phyloP scores from a whole-genome alignment of 306 rosid species.

The Vicia villosa region DNA sequence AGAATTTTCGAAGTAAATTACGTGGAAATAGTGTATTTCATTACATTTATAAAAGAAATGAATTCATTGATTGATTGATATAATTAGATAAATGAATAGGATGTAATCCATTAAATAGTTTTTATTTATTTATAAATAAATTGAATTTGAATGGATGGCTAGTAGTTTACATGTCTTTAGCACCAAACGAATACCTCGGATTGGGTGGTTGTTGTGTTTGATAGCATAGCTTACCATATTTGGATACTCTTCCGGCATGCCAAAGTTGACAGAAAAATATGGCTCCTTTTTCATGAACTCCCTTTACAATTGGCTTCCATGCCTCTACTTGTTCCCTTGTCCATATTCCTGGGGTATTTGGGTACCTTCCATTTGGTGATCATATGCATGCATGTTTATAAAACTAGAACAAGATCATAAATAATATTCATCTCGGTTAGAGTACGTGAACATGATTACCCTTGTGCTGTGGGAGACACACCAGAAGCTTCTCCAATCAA shows the following conservation, averaged over 20 bases:
- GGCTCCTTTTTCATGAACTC: constrained; percentile 55
- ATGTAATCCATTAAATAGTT: too few relatives aligned
- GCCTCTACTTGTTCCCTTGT: constrained; percentile 49
- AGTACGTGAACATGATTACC: constrained; percentile 18
- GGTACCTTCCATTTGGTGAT: constrained; percentile 30
- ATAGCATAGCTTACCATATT: constrained; percentile 19
- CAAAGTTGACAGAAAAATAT: constrained; percentile 62
- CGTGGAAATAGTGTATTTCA: too few relatives aligned
- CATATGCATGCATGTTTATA: too few relatives aligned
- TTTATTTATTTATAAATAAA: too few relatives aligned
- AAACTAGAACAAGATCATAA: neutral
- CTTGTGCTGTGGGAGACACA: constrained; percentile 52
- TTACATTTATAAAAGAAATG: too few relatives aligned
- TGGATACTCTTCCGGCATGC: constrained; percentile 63
- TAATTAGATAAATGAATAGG: too few relatives aligned
- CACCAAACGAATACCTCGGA: too few relatives aligned
- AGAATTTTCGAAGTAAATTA: too few relatives aligned
- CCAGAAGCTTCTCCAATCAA: constrained; percentile 57
- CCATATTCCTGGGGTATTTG: constrained; percentile 59
- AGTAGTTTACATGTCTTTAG: too few relatives aligned
- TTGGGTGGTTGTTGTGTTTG: too few relatives aligned
- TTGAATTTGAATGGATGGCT: too few relatives aligned
- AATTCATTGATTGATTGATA: too few relatives aligned
- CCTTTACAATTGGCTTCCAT: constrained; percentile 56
- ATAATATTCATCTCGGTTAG: neutral